Percentiles rank a stretch among this genome's conserved stretches.
Evolutionary conservation across 1,139 yeast genomes (phyloP).

Genomic region (Kluyveromyces marxianus): DNA sequence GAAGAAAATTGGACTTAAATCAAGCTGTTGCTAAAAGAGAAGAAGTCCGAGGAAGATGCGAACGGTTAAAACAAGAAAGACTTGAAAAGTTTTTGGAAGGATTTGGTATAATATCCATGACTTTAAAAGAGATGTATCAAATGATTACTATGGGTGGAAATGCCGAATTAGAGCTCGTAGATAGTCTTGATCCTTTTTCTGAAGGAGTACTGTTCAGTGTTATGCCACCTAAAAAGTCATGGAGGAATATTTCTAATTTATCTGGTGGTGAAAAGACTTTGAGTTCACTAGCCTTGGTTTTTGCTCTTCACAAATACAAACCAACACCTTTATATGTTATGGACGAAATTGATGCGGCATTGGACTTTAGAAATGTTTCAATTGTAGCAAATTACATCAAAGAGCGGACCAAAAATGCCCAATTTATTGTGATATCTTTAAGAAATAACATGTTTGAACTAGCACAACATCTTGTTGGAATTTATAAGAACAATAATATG

Average conservation of each 20-base stretch:
- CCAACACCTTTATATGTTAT: constrained; percentile 97
- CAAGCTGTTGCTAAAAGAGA: constrained; percentile 64
- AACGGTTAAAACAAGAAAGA: constrained; percentile 65
- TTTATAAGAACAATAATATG: constrained; percentile 88
- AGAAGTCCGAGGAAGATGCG: constrained; percentile 52
- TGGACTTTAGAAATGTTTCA: constrained; percentile 93
- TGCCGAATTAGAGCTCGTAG: constrained; percentile 94
- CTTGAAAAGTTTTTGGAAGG: constrained; percentile 92
- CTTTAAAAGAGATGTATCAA: constrained; percentile 93
- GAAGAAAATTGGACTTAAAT: constrained; percentile 60
- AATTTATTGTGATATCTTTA: constrained; percentile 88
- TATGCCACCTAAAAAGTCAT: constrained; percentile 98
- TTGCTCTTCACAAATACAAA: constrained; percentile 91
- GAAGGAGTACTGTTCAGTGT: constrained; percentile 96
- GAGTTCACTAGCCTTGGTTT: constrained; percentile 89
- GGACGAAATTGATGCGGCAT: constrained; percentile 99
- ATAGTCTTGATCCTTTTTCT: constrained; percentile 93
- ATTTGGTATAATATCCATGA: constrained; percentile 74
- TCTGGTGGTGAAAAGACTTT: constrained; percentile 98
- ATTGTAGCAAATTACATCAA: constrained; percentile 96
- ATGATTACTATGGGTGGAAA: constrained; percentile 99
- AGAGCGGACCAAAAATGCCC: constrained; percentile 93
- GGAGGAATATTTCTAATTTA: constrained; percentile 90
- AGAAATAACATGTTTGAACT: constrained; percentile 97
- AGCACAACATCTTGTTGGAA: constrained; percentile 89